Evolutionary conservation across 495 filamentous ascomycete genomes (phyloP).

Genomic region (Xylaria venustula): DNA sequence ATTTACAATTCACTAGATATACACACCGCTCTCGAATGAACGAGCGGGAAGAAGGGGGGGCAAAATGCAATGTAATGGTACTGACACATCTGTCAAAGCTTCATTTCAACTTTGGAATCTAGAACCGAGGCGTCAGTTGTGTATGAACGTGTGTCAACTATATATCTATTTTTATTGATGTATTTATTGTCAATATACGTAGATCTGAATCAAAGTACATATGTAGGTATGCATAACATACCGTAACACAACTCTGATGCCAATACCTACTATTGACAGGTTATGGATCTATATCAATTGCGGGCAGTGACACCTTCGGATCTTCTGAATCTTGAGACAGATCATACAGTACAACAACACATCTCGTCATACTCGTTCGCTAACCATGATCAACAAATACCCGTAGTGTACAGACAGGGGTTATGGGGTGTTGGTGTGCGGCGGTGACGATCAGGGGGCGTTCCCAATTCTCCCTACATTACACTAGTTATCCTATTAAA

Average conservation of each 20-base stretch:
- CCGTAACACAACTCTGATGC: too few relatives aligned
- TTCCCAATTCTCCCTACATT: neutral
- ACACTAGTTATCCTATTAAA: neutral
- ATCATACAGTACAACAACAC: neutral
- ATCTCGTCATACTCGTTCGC: neutral
- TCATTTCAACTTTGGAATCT: neutral
- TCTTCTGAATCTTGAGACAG: neutral
- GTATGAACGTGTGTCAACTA: neutral
- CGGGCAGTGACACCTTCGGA: neutral
- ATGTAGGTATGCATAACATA: too few relatives aligned
- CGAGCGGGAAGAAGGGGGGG: neutral
- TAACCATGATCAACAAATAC: neutral
- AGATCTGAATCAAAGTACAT: too few relatives aligned
- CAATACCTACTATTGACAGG: too few relatives aligned
- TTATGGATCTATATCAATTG: too few relatives aligned
- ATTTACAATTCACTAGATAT: too few relatives aligned
- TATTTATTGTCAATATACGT: too few relatives aligned
- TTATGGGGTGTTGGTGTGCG: too few relatives aligned
- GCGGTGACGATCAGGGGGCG: conserved; percentile 6
- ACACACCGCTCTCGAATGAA: neutral
- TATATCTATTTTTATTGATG: too few relatives aligned
- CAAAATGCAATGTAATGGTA: neutral
- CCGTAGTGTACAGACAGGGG: neutral
- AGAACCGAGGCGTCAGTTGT: neutral
- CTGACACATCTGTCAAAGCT: neutral